Evolutionary conservation across 2,329 filamentous ascomycete species (phyloP), one percentile per base, ranked within the genome.

Genomic region (Fusarium verrucosum): DNA sequence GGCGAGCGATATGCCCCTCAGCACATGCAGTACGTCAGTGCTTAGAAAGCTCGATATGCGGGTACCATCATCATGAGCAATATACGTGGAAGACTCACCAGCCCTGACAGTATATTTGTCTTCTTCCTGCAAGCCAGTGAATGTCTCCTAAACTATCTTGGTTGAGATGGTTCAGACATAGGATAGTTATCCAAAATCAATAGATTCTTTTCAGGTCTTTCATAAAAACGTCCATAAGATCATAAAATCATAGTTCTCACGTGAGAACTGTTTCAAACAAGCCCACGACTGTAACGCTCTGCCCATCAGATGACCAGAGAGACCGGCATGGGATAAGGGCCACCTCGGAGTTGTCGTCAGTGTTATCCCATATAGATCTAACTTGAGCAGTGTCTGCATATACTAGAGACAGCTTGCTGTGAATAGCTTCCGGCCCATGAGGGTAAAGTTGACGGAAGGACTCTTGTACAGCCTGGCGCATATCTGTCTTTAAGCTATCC

Each of bases 1-100:
- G 86, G 87, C 3, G 73, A 62, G 2, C 77, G 86, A 30, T 88
- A 88, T 67, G 77, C 78, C 10, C 73, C 72, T 22, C 54, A 43
- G 10, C 44, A 49, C 10, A 69, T 68, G 63, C 41, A 50, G 41
- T 58, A 68, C 16, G 42, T 69, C 28, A 35, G 70, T 17, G 65
- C 58, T 30, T 71, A 54, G 35, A 32, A 25, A 20, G 5, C 20
- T 20, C 20, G 4, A 33, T 10, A 32, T 5, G 25, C 9, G 22
- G n/a, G 22, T 16, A 17, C n/a, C 6, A 23, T 42, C 7, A 23
- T 30, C 10, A n/a, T 58, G 13, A 9, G 17, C 5, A 20, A 19
- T 20, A 36, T 20, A 19, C 16, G 16, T 14, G 22, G 16, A n/a
- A 33, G 9, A 23, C 14, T 16, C 23, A n/a, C 7, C 10, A 37